phyloP scores from a whole-genome alignment of 1,284 basidiomycete genomes.

The Trichosporon sp. region DNA sequence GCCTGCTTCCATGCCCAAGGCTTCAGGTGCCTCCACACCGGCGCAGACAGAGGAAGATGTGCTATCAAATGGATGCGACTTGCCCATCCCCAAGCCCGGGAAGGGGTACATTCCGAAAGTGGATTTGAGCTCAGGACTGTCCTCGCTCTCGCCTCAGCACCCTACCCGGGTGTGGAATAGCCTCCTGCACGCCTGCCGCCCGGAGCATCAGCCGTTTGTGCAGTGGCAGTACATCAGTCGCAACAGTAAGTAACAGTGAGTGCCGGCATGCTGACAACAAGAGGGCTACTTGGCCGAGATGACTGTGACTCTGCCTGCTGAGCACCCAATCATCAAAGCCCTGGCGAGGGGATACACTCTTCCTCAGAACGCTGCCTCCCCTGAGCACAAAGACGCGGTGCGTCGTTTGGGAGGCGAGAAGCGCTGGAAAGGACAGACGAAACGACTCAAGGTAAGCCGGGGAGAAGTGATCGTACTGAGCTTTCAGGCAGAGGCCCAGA shows the following conservation, averaged over 20 bases:
- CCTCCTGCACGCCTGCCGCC: conserved; percentile 38
- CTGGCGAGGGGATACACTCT: conserved; percentile 30
- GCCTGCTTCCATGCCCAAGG: background rate
- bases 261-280: conserved; percentile 9
- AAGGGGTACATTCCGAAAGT: conserved; percentile 4
- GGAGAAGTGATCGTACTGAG: background rate
- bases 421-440: conserved; percentile 37
- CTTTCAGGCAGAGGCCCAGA: conserved; percentile 42
- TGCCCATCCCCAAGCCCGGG: background rate
- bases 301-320: conserved; percentile 41
- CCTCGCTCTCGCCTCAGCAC: conserved; percentile 42
- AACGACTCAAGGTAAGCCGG: conserved; percentile 39
- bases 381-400: conserved; percentile 37
- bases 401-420: conserved; percentile 38
- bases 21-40: background rate
- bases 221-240: conserved; percentile 42
- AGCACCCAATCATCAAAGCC: conserved; percentile 37
- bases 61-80: background rate
- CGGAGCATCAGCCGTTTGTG: conserved; percentile 41
- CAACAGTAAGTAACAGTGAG: background rate
- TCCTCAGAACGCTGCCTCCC: conserved; percentile 35
- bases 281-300: conserved; percentile 34
- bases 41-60: background rate
- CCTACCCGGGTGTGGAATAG: conserved; percentile 48
- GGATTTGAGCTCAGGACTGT: conserved; percentile 32